phyloP scores from a whole-genome alignment of 1,284 basidiomycete species.

The Chalciporus sp. region DNA sequence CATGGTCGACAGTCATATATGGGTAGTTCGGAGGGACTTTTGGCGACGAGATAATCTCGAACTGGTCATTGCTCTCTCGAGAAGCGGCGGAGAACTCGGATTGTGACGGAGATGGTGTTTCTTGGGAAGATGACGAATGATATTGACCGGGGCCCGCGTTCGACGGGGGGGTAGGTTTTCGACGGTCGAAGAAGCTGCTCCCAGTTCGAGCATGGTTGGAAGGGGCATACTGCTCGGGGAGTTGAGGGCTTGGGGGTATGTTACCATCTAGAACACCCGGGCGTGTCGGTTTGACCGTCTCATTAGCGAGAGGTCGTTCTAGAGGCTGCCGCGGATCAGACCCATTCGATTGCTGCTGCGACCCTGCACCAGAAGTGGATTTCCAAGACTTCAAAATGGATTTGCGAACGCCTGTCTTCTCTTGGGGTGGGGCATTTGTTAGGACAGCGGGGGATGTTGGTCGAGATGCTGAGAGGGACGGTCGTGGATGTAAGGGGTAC shows the following conservation, averaged over 20 bases:
- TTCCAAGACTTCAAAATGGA: constrained; percentile 71
- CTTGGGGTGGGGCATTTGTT: constrained; percentile 22
- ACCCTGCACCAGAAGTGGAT: constrained; percentile 39
- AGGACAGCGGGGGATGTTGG: constrained; percentile 27
- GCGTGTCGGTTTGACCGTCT: constrained; percentile 38
- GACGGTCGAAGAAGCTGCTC: constrained; percentile 33
- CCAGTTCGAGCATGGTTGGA: constrained; percentile 38
- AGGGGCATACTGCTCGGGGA: constrained; percentile 42
- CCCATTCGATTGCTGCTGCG: constrained; percentile 28
- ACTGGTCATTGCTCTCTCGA: constrained; percentile 33
- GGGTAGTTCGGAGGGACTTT: constrained; percentile 38
- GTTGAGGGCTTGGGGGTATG: constrained; percentile 45
- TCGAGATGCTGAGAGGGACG: constrained; percentile 27
- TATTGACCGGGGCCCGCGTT: constrained; percentile 23
- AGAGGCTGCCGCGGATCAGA: constrained; percentile 36
- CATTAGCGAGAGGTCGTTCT: constrained; percentile 31
- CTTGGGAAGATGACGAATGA: constrained; percentile 33
- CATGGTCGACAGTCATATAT: constrained; percentile 43
- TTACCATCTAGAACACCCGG: constrained; percentile 43
- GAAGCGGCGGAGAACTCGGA: constrained; percentile 26
- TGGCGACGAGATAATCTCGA: constrained; percentile 26
- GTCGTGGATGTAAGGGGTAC: constrained; percentile 47
- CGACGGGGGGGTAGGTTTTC: constrained; percentile 29
- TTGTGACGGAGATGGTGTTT: constrained; percentile 35
- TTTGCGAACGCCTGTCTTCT: constrained; percentile 54